Conservation (phyloP, 768 basidiomycete genomes). For the Lanmaoa pseudosensibilis region DNA sequence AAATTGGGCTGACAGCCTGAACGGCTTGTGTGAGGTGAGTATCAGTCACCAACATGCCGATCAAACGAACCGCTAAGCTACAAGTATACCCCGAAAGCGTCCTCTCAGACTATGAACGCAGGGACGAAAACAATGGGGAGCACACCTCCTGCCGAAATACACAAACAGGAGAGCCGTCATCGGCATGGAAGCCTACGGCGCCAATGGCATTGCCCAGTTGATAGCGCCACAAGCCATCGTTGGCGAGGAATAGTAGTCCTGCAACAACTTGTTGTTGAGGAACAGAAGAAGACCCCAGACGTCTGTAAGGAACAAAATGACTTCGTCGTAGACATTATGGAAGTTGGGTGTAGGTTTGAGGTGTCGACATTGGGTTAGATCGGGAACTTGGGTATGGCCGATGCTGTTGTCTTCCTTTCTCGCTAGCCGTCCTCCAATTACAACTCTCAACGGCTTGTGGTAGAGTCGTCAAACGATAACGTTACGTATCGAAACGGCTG, state of each 20-base stretch:
- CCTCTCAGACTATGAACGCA: neutral
- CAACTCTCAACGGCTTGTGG: too few species aligned
- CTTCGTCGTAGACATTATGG: slow-evolving; percentile 34
- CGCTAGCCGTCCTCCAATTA: too few species aligned
- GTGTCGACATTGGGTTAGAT: too few species aligned
- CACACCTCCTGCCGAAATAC: neutral
- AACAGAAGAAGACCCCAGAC: slow-evolving; percentile 53
- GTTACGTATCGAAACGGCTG: too few species aligned
- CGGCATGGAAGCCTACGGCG: neutral
- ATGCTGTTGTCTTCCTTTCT: too few species aligned
- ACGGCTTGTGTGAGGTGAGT: too few species aligned
- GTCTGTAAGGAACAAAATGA: slow-evolving; percentile 58
- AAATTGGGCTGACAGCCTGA: too few species aligned
- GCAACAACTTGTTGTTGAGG: slow-evolving; percentile 54
- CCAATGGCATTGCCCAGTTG: neutral
- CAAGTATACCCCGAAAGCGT: too few species aligned
- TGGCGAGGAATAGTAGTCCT: slow-evolving; percentile 55
- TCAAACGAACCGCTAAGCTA: neutral
- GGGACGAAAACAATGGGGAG: too few species aligned
- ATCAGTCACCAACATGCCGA: too few species aligned
- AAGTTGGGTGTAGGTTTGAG: neutral
- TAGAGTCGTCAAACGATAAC: too few species aligned
- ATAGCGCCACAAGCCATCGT: neutral
- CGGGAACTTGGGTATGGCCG: too few species aligned
- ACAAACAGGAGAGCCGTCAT: neutral